A percentile compares a stretch with the other conserved stretches of the same genome.
These are phyloP conservation scores for Rutidosis leptorrhynchoides DNA, from an alignment of 129 eudicot species.

Conservation along the genomic window DNA sequence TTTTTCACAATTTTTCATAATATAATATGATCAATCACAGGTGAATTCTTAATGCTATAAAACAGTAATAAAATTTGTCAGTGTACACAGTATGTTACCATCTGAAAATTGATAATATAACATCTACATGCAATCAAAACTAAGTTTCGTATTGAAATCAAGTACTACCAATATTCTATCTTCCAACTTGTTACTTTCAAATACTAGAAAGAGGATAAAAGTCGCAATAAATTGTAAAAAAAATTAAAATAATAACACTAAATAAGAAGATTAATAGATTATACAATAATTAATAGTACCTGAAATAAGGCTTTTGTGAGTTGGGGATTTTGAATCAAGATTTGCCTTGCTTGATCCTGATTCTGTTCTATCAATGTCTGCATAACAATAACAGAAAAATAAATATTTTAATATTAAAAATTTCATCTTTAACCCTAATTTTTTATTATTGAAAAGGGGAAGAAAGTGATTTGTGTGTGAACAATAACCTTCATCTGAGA, in stretches of 20 bases:
- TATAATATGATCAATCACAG: not conserved
- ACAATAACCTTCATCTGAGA: slow-evolving; percentile 81
- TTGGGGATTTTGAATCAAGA: slow-evolving; percentile 77
- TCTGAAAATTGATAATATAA: not conserved
- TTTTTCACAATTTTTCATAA: not conserved
- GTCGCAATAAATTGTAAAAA: too few relatives aligned
- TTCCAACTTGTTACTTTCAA: not conserved
- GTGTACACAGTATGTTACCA: not conserved
- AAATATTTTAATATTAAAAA: not conserved
- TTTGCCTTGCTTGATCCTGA: slow-evolving; percentile 85
- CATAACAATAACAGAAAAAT: slow-evolving; percentile 16
- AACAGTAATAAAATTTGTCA: not conserved
- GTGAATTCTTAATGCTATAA: not conserved
- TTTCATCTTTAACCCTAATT: slow-evolving; percentile 16
- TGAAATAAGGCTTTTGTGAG: slow-evolving; percentile 85
- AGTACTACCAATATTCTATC: not conserved
- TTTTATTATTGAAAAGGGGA: not conserved
- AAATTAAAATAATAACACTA: not conserved
- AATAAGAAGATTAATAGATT: not conserved
- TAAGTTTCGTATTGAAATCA: not conserved
- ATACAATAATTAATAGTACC: slow-evolving; percentile 30
- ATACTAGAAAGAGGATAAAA: too few relatives aligned
- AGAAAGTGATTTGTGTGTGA: not conserved
- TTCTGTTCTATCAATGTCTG: slow-evolving; percentile 87
- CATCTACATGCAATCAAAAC: not conserved